These are phyloP conservation scores for Thymus mandschuricus DNA, from an alignment of 257 asterid species.

Conservation along the genomic window DNA sequence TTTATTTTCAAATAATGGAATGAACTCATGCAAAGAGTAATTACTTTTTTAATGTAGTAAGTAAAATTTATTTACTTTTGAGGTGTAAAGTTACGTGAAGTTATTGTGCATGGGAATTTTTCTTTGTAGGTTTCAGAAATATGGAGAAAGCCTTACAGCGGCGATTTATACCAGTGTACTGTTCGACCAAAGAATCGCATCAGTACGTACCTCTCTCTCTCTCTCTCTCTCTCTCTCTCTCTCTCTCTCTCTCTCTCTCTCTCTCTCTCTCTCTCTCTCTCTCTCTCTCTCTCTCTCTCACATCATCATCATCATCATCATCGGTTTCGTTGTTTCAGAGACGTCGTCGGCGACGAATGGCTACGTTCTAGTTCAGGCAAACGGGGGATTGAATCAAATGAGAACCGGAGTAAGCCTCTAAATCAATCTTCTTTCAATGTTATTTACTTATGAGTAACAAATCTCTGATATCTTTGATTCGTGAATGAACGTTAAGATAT, in stretches of 20 bases:
- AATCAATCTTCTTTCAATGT: not conserved
- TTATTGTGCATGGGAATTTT: not conserved
- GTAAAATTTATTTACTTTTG: too few relatives aligned
- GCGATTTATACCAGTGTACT: slow-evolving; percentile 46
- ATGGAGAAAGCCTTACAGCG: slow-evolving; percentile 59
- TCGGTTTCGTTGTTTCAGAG: slow-evolving; percentile 35
- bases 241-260: not conserved
- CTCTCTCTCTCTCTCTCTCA: slow-evolving; percentile 3
- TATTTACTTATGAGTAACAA: not conserved
- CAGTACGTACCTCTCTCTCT: slow-evolving; percentile 38
- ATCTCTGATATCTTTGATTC: not conserved
- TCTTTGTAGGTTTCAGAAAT: slow-evolving; percentile 49
- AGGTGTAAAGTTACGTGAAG: not conserved
- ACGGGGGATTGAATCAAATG: slow-evolving; percentile 85
- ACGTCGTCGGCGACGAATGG: slow-evolving; percentile 45
- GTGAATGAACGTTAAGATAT: slow-evolving; percentile 46
- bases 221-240: slow-evolving; percentile 1
- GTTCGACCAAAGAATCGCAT: slow-evolving; percentile 48
- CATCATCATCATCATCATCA: not conserved
- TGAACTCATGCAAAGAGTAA: too few relatives aligned
- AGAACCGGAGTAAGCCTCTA: slow-evolving; percentile 58
- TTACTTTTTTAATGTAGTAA: too few relatives aligned
- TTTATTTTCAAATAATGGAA: too few relatives aligned
- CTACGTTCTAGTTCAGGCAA: slow-evolving; percentile 61
- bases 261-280: not conserved